Evolutionary conservation across 2,329 filamentous ascomycete genomes (phyloP), one percentile per base, ranked within the genome.

Genomic region (Pseudocercospora fuligena): DNA sequence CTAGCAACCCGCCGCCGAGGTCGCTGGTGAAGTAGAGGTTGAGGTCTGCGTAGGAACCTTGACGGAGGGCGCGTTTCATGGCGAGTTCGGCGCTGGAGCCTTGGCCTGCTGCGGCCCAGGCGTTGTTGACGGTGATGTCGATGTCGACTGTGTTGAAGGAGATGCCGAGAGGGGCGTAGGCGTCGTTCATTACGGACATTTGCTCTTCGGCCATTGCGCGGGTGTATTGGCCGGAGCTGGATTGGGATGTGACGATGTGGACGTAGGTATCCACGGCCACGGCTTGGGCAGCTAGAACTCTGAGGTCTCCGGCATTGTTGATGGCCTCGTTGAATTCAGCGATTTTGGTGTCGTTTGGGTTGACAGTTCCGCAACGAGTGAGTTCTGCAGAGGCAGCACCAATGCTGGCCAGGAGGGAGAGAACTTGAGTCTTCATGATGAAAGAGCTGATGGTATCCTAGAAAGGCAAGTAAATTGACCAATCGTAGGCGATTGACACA

Each of bases 21-120:
- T 86, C 79, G 29, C 83, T 84, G 71, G 86, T 83, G 77, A 87
- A 87, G 76, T 87, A 88, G 60, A 88, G 78, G 74, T 88, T 88
- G 23, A 88, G 79, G 1, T 82, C 81, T 33, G 73, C 71, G 74
- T 88, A 88, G 46, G 73, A 81, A 58, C 85, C 85, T 70, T 82
- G 78, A 21, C 83, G 84, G 6, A 88, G 81, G 2, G 80, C 74
- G 40, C 75, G 73, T 74, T 87, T 87, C 85, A 87, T 86, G 16
- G 67, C 79, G 4, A 31, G 46, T 49, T 72, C 67, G 46, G 64
- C 67, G 19, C 81, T 67, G 64, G 82, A 81, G 70, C 82, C 80
- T 23, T 74, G 77, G 66, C 79, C 81, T 40, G 78, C 79, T 51
- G 78, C 76, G n/a, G 85, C 84, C 85, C 85, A 87, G 51, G 76